Base-by-base conservation (phyloP, 2,329 filamentous ascomycete species). In the Reticulascus tulasneorum region DNA sequence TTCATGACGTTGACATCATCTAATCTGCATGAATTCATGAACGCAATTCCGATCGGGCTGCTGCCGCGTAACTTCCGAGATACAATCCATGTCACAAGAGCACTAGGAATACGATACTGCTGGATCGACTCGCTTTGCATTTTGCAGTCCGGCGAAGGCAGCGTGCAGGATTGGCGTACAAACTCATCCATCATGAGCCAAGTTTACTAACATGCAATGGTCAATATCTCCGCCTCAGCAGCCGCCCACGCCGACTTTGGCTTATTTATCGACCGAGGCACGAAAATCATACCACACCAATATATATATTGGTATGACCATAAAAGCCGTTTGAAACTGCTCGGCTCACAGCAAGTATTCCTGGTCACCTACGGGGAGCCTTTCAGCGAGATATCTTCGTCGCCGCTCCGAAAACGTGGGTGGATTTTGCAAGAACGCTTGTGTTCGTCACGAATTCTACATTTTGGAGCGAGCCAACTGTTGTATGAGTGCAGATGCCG, bases 101-200 rank as follows among this genome's bases (percentile, higher is more conserved):
- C 34, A 12, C 31, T 50, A 4, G 37, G 27, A 1, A 37, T 50
- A 7, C 30, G 20, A 3, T 49, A 45, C 20, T 29, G 49, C 3
- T 48, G 47, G 47, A 43, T 49, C 19, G 47, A 49, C 24, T 38
- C 34, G 6, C 33, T 45, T 4, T 50, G 45, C 21, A 48, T 50
- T 10, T 25, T 48, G 7, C 43, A 50, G n/a, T n/a, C n/a, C n/a
- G n/a, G n/a, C n/a, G n/a, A n/a, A 17, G 38, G 48, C 17, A 42
- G 39, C 0, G 39, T 40, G 19, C 16, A 35, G 3, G 45, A 50
- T 11, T 46, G 42, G 47, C 33, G 46, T 12, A 13, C 5, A 1
- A 37, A 50, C 25, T 41, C 39, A 0, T 18, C 36, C 17, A 38
- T 26, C 12, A 46, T 46, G 38, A 25, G 30, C 2, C 11, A 11